Conservation (phyloP, 2,329 filamentous ascomycete species). For the Raffaelea albimanens region DNA sequence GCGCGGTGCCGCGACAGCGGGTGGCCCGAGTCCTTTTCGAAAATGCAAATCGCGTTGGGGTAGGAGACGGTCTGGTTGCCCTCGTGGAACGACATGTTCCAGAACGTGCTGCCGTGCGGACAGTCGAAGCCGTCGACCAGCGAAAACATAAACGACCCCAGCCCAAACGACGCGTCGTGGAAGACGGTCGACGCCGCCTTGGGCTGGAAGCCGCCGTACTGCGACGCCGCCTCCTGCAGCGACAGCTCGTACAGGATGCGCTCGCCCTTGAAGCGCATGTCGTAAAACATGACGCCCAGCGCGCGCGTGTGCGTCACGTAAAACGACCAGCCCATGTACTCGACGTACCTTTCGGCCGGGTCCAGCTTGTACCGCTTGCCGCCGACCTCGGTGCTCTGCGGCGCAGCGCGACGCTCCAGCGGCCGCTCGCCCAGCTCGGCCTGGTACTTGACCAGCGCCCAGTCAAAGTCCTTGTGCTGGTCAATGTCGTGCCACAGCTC, state of each 20-base stretch:
- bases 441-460: slow-evolving; percentile 24
- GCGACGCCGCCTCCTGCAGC: slow-evolving; percentile 41
- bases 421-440: slow-evolving; percentile 19
- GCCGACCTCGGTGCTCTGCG: slow-evolving; percentile 25
- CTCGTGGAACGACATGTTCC: slow-evolving; percentile 22
- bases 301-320: slow-evolving; percentile 35
- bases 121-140: slow-evolving; percentile 33
- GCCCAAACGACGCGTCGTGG: slow-evolving; percentile 29
- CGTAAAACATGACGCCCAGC: slow-evolving; percentile 35
- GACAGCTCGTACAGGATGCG: slow-evolving; percentile 42
- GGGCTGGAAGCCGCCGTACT: slow-evolving; percentile 39
- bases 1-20: slow-evolving; percentile 26
- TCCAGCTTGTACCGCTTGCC: slow-evolving; percentile 35
- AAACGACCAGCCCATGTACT: slow-evolving; percentile 44
- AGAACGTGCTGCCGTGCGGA: slow-evolving; percentile 27
- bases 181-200: slow-evolving; percentile 31
- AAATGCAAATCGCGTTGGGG: slow-evolving; percentile 27
- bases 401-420: slow-evolving; percentile 24
- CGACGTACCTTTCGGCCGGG: slow-evolving; percentile 32
- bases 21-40: slow-evolving; percentile 26
- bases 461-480: slow-evolving; percentile 23
- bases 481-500: slow-evolving; percentile 24
- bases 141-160: slow-evolving; percentile 24
- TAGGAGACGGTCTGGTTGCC: slow-evolving; percentile 20
- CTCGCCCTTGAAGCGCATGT: slow-evolving; percentile 40